Evolutionary conservation across 139 green algal genomes (phyloP).

Genomic region (Nannochloris sp.): DNA sequence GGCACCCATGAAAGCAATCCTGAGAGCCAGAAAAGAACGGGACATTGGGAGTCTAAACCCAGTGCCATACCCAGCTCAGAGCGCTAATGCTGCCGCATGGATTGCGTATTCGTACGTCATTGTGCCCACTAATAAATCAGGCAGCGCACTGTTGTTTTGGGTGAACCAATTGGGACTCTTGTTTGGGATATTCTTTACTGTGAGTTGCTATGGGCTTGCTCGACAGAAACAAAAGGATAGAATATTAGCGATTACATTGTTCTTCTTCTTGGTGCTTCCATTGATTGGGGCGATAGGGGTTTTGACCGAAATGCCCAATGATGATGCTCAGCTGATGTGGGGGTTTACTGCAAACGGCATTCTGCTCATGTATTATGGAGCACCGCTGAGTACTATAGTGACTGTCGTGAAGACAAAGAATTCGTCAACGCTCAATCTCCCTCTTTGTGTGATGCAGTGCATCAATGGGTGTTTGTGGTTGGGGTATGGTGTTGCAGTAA

Average conservation of each 20-base stretch:
- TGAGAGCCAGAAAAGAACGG: conserved; percentile 19
- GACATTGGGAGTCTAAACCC: conserved; percentile 49
- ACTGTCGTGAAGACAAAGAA: conserved; percentile 49
- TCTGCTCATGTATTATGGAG: conserved; percentile 51
- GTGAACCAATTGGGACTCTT: background rate
- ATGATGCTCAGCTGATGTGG: conserved; percentile 22
- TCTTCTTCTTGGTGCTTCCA: conserved; percentile 24
- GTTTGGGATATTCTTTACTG: conserved; percentile 27
- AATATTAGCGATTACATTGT: conserved; percentile 36
- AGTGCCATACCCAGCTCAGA: conserved; percentile 43
- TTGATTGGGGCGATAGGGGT: conserved; percentile 31
- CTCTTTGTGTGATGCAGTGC: conserved; percentile 44
- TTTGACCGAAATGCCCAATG: conserved; percentile 6
- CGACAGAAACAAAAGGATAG: conserved; percentile 32
- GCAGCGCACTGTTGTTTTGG: background rate
- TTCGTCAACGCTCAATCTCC: conserved; percentile 43
- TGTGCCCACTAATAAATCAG: background rate
- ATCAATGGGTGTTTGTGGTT: conserved; percentile 50
- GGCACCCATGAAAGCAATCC: conserved; percentile 13
- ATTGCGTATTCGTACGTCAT: conserved; percentile 34
- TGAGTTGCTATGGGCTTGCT: conserved; percentile 38
- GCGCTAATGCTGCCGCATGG: conserved; percentile 50
- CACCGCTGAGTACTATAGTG: conserved; percentile 43
- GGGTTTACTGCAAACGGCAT: conserved; percentile 36
- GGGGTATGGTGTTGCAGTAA: conserved; percentile 33